Evolutionary conservation across 176 grass and related monocot genomes (phyloP).

Genomic region (Lolium multiflorum): DNA sequence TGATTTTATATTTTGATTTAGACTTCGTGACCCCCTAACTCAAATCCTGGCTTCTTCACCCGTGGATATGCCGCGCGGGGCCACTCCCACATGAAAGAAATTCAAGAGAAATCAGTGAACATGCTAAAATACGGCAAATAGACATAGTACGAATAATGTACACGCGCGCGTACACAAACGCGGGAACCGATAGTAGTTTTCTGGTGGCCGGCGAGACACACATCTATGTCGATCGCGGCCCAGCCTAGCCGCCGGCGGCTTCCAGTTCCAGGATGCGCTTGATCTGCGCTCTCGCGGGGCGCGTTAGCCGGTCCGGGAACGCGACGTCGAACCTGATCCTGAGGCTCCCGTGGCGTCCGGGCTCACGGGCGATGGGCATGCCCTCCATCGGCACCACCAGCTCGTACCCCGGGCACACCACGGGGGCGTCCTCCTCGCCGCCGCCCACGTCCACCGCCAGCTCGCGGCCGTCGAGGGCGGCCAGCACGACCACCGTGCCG

Average conservation of each 20-base stretch:
- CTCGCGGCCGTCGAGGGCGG: slow-evolving; percentile 58
- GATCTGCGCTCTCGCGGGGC: slow-evolving; percentile 36
- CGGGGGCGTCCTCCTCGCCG: slow-evolving; percentile 10
- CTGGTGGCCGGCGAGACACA: background rate
- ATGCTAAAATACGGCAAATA: too few relatives aligned
- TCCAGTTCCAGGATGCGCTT: slow-evolving; percentile 46
- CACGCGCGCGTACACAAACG: background rate
- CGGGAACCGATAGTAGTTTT: background rate
- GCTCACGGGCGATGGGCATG: slow-evolving; percentile 78
- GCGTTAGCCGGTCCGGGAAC: slow-evolving; percentile 59
- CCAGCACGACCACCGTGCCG: slow-evolving; percentile 50
- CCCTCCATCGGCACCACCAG: slow-evolving; percentile 65
- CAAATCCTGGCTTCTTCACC: too few relatives aligned
- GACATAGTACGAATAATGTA: background rate
- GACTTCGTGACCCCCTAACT: too few relatives aligned
- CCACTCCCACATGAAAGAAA: too few relatives aligned
- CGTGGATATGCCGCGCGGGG: too few relatives aligned
- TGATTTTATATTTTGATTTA: too few relatives aligned
- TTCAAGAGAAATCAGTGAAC: too few relatives aligned
- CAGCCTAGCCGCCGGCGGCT: background rate
- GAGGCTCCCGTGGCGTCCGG: slow-evolving; percentile 59
- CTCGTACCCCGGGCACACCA: slow-evolving; percentile 69
- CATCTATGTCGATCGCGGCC: background rate
- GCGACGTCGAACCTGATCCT: slow-evolving; percentile 63
- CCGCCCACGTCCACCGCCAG: slow-evolving; percentile 46